phyloP scores from a whole-genome alignment of 192 early-diverging fungal species.

The Coemansia sp. region DNA sequence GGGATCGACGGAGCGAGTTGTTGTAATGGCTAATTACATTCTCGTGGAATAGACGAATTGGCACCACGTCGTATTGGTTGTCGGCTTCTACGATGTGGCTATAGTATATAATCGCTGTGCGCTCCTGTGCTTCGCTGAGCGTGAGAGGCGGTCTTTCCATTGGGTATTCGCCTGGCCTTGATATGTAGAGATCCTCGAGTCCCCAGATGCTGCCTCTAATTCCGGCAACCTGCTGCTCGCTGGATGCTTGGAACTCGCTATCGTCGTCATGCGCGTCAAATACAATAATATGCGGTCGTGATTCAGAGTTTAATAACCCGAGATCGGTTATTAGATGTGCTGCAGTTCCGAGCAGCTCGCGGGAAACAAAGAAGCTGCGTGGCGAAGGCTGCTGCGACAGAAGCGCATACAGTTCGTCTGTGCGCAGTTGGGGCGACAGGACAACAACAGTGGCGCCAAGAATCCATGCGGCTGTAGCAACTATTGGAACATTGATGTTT shows the following conservation, averaged over 20 bases:
- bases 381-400: slow-evolving; percentile 15
- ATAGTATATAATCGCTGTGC: slow-evolving; percentile 23
- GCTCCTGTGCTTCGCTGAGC: slow-evolving; percentile 20
- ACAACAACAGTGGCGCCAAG: slow-evolving; percentile 25
- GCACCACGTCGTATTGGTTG: not conserved
- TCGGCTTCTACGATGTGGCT: not conserved
- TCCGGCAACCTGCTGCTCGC: not conserved
- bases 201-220: slow-evolving; percentile 2
- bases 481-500: slow-evolving; percentile 31
- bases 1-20: slow-evolving; percentile 22
- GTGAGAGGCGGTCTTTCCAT: slow-evolving; percentile 11
- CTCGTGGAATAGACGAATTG: slow-evolving; percentile 18
- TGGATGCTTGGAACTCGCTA: not conserved
- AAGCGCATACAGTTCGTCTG: slow-evolving; percentile 9
- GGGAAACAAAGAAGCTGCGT: slow-evolving; percentile 26
- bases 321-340: slow-evolving; percentile 11
- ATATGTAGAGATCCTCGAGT: slow-evolving; percentile 17
- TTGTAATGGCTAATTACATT: slow-evolving; percentile 20
- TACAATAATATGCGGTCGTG: slow-evolving; percentile 9
- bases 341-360: not conserved
- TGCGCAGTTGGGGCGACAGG: slow-evolving; percentile 14
- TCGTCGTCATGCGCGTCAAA: slow-evolving; percentile 10
- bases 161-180: not conserved
- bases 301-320: not conserved
- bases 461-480: slow-evolving; percentile 32